A percentile compares a stretch with the other conserved stretches of the same genome.
Conservation (phyloP, 1,284 basidiomycete species). For the Cryptococcus wingfieldii region DNA sequence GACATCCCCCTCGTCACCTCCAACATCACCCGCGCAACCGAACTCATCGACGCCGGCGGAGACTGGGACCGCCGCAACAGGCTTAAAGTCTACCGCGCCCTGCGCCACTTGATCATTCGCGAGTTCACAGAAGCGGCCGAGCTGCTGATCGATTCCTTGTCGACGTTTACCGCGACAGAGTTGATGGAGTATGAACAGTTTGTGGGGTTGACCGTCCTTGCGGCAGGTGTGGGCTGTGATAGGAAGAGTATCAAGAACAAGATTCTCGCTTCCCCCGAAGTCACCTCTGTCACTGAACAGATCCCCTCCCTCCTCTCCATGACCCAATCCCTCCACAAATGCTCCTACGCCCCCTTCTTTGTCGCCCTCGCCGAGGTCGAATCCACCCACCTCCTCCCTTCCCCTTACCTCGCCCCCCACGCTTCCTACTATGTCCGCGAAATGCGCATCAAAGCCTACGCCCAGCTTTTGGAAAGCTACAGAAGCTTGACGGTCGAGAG, state of each 20-base stretch:
- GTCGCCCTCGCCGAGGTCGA: conserved; percentile 83
- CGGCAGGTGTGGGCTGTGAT: conserved; percentile 70
- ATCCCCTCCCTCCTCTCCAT: conserved; percentile 53
- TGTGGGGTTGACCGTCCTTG: conserved; percentile 78
- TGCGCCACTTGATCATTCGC: conserved; percentile 80
- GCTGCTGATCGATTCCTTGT: conserved; percentile 82
- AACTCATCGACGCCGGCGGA: conserved; percentile 91
- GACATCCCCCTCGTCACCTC: conserved; percentile 70
- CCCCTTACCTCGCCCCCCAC: conserved; percentile 79
- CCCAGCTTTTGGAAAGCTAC: conserved; percentile 87
- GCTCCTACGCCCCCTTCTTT: conserved; percentile 93
- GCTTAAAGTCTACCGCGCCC: conserved; percentile 89
- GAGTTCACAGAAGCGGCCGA: conserved; percentile 66
- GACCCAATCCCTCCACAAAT: conserved; percentile 70
- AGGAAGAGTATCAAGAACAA: conserved; percentile 77
- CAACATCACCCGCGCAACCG: conserved; percentile 75
- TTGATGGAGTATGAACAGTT: conserved; percentile 88
- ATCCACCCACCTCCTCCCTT: conserved; percentile 78
- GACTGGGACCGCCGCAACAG: conserved; percentile 98
- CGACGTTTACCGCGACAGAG: conserved; percentile 91
- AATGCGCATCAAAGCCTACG: conserved; percentile 93
- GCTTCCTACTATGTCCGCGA: conserved; percentile 89
- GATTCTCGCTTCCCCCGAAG: conserved; percentile 56
- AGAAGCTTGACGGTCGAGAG: conserved; percentile 83
- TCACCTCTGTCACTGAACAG: conserved; percentile 51